Conservation (phyloP, 768 basidiomycete genomes). For the Postia placenta region DNA sequence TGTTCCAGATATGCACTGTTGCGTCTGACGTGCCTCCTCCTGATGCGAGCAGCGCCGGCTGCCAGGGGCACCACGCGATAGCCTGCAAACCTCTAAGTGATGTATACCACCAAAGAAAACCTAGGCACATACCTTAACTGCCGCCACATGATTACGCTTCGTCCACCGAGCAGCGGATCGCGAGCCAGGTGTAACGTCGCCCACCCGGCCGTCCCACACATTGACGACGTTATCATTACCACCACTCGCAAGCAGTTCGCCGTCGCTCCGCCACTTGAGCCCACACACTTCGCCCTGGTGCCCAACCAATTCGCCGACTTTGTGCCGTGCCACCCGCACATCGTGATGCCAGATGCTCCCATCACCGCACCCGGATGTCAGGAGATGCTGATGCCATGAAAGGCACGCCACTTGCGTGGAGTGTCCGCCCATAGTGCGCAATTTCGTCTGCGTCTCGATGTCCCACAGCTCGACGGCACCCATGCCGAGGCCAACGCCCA, state of each 20-base stretch:
- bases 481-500: slow-evolving; percentile 73
- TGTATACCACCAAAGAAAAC: neutral
- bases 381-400: slow-evolving; percentile 82
- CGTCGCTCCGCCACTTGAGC: slow-evolving; percentile 82
- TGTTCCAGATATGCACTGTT: slow-evolving; percentile 86
- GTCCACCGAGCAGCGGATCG: slow-evolving; percentile 39
- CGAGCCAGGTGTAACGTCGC: slow-evolving; percentile 19
- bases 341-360: slow-evolving; percentile 98
- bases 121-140: slow-evolving; percentile 24
- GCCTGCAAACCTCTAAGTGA: slow-evolving; percentile 47
- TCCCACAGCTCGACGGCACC: slow-evolving; percentile 98
- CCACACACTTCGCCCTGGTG: slow-evolving; percentile 95
- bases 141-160: slow-evolving; percentile 51
- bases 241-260: slow-evolving; percentile 87
- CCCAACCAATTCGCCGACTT: slow-evolving; percentile 84
- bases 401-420: slow-evolving; percentile 78
- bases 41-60: slow-evolving; percentile 81
- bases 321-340: slow-evolving; percentile 74
- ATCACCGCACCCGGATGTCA: slow-evolving; percentile 86
- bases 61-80: slow-evolving; percentile 97
- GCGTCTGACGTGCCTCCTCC: slow-evolving; percentile 96
- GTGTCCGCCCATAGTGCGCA: slow-evolving; percentile 91
- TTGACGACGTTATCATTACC: slow-evolving; percentile 98
- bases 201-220: slow-evolving; percentile 83
- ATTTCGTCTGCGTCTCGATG: slow-evolving; percentile 65